A percentile compares a stretch with the other conserved stretches of the same genome.
These are phyloP conservation scores for Prunus davidiana DNA, from an alignment of 306 rosid species.

Conservation along the genomic window DNA sequence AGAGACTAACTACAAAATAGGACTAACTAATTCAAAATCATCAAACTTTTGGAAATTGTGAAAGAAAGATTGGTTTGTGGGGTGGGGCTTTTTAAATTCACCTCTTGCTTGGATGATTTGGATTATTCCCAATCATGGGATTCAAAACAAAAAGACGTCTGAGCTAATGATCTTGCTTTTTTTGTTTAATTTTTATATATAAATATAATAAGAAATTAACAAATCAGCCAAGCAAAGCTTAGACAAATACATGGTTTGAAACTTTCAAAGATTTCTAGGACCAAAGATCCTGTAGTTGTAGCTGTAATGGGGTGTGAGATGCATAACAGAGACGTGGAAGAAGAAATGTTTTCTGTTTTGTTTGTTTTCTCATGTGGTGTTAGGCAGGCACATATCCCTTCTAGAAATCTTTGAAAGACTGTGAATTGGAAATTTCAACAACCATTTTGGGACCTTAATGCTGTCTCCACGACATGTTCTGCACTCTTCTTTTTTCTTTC, in stretches of 20 bases:
- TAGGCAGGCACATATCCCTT: slow-evolving; percentile 24
- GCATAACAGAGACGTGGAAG: no score
- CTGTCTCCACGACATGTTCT: not conserved
- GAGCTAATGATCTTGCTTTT: slow-evolving; percentile 15
- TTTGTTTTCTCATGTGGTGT: not conserved
- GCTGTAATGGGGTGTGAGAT: not conserved
- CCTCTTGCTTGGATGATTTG: slow-evolving; percentile 20
- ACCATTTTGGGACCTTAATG: not conserved
- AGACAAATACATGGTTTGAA: slow-evolving; percentile 30
- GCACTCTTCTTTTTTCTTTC: no score
- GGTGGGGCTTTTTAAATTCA: slow-evolving; percentile 12
- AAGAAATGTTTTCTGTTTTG: not conserved
- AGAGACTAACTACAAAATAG: slow-evolving; percentile 16
- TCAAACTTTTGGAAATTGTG: slow-evolving; percentile 16
- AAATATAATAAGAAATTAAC: not conserved
- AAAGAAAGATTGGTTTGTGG: slow-evolving; percentile 30
- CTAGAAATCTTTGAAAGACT: slow-evolving; percentile 1
- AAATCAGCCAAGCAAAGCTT: slow-evolving; percentile 28
- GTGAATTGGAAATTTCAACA: not conserved
- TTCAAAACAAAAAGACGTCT: slow-evolving; percentile 9
- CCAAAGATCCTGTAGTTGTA: not conserved
- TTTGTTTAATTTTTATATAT: not conserved
- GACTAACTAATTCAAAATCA: slow-evolving; percentile 22
- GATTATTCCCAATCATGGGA: slow-evolving; percentile 41
- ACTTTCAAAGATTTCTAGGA: not conserved